Percentiles rank a stretch among this genome's conserved stretches.
Conservation (phyloP, 352 stramenopile genomes). For the Pythium insidiosum region DNA sequence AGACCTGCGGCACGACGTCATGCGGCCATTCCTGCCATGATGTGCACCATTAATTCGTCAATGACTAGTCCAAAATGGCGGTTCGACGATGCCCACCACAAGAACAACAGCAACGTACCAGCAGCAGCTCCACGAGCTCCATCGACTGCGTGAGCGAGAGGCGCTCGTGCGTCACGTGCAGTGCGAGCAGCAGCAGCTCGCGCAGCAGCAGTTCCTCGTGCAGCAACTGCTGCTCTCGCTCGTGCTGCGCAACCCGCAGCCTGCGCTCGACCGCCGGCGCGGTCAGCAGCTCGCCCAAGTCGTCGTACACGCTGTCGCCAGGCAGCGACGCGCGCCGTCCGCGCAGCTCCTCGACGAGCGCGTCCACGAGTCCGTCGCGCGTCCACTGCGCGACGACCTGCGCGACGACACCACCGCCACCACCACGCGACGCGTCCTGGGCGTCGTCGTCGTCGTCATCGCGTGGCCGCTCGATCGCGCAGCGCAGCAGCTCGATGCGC, state of each 20-base stretch:
- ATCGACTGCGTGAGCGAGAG: constrained; percentile 14
- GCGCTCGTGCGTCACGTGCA: constrained; percentile 32
- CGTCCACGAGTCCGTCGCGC: constrained; percentile 46
- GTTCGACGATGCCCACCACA: too few species aligned
- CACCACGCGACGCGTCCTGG: constrained; percentile 16
- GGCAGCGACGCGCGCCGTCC: too few species aligned
- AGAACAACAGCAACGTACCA: constrained; percentile 2
- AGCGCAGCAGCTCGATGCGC: constrained; percentile 44
- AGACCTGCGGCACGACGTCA: constrained; percentile 13
- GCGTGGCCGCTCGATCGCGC: constrained; percentile 5
- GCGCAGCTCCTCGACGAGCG: constrained; percentile 45
- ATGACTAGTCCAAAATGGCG: too few species aligned
- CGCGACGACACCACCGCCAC: constrained; percentile 13
- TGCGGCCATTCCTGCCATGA: constrained; percentile 8
- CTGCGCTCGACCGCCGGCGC: constrained; percentile 2
- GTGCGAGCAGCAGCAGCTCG: constrained; percentile 41
- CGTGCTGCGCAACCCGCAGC: constrained; percentile 19
- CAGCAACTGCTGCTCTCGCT: constrained; percentile 52
- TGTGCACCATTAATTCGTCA: too few species aligned
- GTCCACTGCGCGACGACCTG: constrained; percentile 38
- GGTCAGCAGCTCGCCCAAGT: too few species aligned
- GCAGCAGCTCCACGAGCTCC: constrained; percentile 7
- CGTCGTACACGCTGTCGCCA: too few species aligned
- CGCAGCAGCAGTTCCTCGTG: constrained; percentile 49
- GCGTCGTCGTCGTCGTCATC: constrained; percentile 11